Base-by-base conservation (phyloP, 257 asterid genomes). In the Verbena officinalis region DNA sequence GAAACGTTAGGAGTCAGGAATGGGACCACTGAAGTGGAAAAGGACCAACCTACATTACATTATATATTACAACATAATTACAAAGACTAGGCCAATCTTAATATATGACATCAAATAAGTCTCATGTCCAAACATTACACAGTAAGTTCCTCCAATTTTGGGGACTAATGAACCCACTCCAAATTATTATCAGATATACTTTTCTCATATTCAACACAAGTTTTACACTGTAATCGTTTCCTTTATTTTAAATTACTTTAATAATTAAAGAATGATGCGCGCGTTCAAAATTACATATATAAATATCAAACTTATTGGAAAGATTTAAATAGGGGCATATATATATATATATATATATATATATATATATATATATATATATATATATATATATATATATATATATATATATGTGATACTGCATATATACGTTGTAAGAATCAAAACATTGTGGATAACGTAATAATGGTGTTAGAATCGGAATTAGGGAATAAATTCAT, bases 381-480 rank as follows among this genome's bases (percentile, higher is more conserved):
- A n/a, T n/a, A n/a, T n/a, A n/a, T n/a, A n/a, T n/a, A n/a, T n/a
- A n/a, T n/a, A n/a, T n/a, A n/a, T n/a, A n/a, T 27, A 27, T 2
- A 27, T 27, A 27, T 5, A 27, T 2, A 67, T 55, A 58, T 58
- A 65, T 65, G 73, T 54, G 53, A 44, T 68, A 40, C 67, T 63
- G 63, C 57, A 56, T 7, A 16, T 27, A 27, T 27, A 27, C 33
- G 2, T 27, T 27, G 33, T 27, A 5, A 27, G 33, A 27, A 27
- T 27, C 33, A 2, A 27, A 27, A 27, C 2, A 10, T 54, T 44
- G 51, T 57, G 75, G 81, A 76, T 63, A 67, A 50, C 42, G 62
- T 52, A 53, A 68, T 69, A 27, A 55, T 71, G 73, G n/a, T 62
- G 36, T 31, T 42, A 50, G 79, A 69, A 73, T 73, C 69, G 8